Conservation (phyloP, 1,139 yeast species). For the Pichia sp. region DNA sequence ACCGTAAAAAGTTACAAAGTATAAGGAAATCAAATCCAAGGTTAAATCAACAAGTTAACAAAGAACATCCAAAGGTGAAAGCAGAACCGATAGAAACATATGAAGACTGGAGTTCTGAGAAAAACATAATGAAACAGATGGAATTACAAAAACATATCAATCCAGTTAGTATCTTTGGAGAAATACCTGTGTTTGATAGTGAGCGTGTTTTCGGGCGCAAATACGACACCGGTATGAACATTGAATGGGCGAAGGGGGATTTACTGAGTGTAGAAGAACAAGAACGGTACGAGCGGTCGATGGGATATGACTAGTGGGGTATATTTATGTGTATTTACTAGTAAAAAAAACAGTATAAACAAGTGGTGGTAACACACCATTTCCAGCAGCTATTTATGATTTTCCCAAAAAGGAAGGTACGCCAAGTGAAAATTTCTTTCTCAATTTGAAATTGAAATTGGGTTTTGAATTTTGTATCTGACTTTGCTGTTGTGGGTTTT, state of each 20-base stretch:
- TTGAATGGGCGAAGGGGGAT: slow-evolving; percentile 44
- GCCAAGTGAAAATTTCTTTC: slow-evolving; percentile 2
- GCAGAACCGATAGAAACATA: slow-evolving; percentile 12
- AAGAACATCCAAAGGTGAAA: slow-evolving; percentile 43
- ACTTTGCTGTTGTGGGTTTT: not conserved
- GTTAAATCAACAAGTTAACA: not conserved
- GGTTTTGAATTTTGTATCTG: too few species aligned
- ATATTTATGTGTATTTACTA: too few species aligned
- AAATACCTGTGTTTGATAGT: slow-evolving; percentile 64
- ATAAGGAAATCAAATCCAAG: not conserved
- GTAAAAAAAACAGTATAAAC: not conserved
- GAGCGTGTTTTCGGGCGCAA: slow-evolving; percentile 36
- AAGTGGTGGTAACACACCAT: too few species aligned
- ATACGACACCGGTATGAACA: slow-evolving; percentile 22
- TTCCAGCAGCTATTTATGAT: slow-evolving; percentile 6
- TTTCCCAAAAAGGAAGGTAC: slow-evolving; percentile 15
- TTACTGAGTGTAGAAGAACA: slow-evolving; percentile 40
- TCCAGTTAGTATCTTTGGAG: slow-evolving; percentile 74
- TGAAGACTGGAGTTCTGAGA: not conserved
- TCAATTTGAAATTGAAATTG: not conserved
- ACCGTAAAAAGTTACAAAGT: slow-evolving; percentile 5
- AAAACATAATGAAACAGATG: slow-evolving; percentile 51
- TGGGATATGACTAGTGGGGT: slow-evolving; percentile 36
- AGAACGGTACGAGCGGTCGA: slow-evolving; percentile 44
- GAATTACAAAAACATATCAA: slow-evolving; percentile 55